Evolutionary conservation across 2,329 filamentous ascomycete genomes (phyloP).

Genomic region (Penicillium sp.): DNA sequence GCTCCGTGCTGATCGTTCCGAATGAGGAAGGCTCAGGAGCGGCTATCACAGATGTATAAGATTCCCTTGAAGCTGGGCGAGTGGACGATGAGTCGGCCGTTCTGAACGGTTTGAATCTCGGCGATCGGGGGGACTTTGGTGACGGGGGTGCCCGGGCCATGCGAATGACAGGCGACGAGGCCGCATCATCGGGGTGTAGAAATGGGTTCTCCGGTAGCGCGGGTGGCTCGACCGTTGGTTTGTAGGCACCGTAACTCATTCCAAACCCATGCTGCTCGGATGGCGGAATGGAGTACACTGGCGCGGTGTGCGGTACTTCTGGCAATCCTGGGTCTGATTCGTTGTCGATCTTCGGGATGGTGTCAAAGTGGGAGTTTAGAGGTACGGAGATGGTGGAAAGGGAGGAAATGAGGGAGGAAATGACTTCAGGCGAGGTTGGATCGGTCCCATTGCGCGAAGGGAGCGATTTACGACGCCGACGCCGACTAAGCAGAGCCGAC

Average conservation of each 20-base stretch:
- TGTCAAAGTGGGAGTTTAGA: conserved; percentile 67
- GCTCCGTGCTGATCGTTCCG: conserved; percentile 40
- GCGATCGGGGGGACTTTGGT: conserved; percentile 54
- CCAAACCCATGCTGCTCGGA: conserved; percentile 54
- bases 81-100: conserved; percentile 36
- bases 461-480: conserved; percentile 46
- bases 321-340: conserved; percentile 29
- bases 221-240: conserved; percentile 42
- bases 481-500: conserved; percentile 28
- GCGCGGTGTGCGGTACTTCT: conserved; percentile 25
- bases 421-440: conserved; percentile 48
- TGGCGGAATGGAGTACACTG: conserved; percentile 22
- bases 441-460: conserved; percentile 34
- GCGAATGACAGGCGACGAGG: conserved; percentile 68
- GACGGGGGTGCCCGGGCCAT: conserved; percentile 80
- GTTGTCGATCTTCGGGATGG: conserved; percentile 44
- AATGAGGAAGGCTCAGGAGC: conserved; percentile 35
- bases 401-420: conserved; percentile 61
- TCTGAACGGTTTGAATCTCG: conserved; percentile 47
- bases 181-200: conserved; percentile 55
- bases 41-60: conserved; percentile 33
- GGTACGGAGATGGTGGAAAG: conserved; percentile 61
- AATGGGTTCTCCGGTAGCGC: conserved; percentile 50
- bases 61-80: conserved; percentile 37
- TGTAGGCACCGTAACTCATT: conserved; percentile 69